Conservation (phyloP, 805 yeast species). For the Ogataea trehaloabstinens region DNA sequence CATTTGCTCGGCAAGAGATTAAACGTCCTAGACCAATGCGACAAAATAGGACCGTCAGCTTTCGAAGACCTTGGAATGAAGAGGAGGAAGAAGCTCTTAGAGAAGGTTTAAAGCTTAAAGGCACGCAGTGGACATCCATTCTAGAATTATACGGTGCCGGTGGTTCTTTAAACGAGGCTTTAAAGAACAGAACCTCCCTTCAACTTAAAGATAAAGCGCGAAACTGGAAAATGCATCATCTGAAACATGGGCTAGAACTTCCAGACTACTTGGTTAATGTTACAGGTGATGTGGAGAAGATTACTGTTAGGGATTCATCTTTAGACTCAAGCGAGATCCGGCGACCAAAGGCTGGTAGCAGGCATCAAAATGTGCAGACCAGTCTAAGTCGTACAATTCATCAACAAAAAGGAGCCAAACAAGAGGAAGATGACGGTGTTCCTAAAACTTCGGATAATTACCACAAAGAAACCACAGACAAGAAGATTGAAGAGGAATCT, state of each 20-base stretch:
- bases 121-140: conserved; percentile 93
- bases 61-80: conserved; percentile 78
- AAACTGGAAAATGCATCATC: conserved; percentile 86
- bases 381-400: conserved; percentile 10
- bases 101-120: conserved; percentile 76
- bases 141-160: conserved; percentile 92
- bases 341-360: conserved; percentile 23
- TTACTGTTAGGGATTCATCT: conserved; percentile 8
- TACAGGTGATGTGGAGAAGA: conserved; percentile 72
- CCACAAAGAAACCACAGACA: neutral
- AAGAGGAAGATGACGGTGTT: conserved; percentile 4
- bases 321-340: conserved; percentile 11
- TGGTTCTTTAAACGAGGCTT: conserved; percentile 76
- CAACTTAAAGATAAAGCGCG: conserved; percentile 96
- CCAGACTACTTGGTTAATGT: conserved; percentile 81
- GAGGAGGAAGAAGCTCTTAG: conserved; percentile 85
- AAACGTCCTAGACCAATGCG: conserved; percentile 14
- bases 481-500: conserved; percentile 4
- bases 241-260: conserved; percentile 70
- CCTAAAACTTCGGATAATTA: conserved; percentile 2
- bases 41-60: conserved; percentile 29
- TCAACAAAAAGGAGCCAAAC: conserved; percentile 4
- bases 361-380: conserved; percentile 15
- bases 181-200: conserved; percentile 85
- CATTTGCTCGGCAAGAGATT: conserved; percentile 6